These are phyloP conservation scores for Sugiyamaella paludigena DNA, from an alignment of 1,139 yeast genomes.

Conservation along the genomic window DNA sequence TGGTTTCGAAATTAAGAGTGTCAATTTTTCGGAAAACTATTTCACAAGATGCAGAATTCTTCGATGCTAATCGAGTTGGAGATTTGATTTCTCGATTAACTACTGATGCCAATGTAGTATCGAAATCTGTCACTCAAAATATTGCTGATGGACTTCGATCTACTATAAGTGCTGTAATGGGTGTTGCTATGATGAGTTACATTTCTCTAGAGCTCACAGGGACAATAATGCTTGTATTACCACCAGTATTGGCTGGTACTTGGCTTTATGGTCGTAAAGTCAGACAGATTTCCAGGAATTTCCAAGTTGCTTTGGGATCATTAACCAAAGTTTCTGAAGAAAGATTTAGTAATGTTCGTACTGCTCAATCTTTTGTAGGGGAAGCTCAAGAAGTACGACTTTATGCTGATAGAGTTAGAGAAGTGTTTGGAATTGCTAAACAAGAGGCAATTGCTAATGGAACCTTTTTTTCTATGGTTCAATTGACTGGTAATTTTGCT, in stretches of 20 bases:
- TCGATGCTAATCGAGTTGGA: conserved; percentile 89
- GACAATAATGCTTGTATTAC: conserved; percentile 72
- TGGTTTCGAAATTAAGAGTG: conserved; percentile 80
- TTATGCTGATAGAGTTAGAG: conserved; percentile 68
- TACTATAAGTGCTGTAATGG: conserved; percentile 72
- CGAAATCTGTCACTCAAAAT: conserved; percentile 83
- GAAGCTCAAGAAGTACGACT: conserved; percentile 63
- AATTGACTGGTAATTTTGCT: conserved; percentile 76
- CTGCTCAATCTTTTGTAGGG: conserved; percentile 87
- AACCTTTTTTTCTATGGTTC: conserved; percentile 73
- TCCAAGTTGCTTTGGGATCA: conserved; percentile 84
- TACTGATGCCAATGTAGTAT: conserved; percentile 86
- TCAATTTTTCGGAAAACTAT: conserved; percentile 72
- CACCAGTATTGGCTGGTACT: conserved; percentile 76
- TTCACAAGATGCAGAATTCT: conserved; percentile 87
- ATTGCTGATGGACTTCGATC: conserved; percentile 89
- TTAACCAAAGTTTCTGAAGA: conserved; percentile 91
- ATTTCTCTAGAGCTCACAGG: conserved; percentile 79
- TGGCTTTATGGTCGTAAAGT: conserved; percentile 76
- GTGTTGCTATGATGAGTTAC: conserved; percentile 82
- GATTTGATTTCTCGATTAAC: conserved; percentile 86
- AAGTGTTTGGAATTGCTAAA: conserved; percentile 70
- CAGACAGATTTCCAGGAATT: conserved; percentile 66
- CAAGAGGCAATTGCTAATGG: conserved; percentile 68
- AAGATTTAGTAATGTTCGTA: conserved; percentile 77